phyloP scores from a whole-genome alignment of 2,329 filamentous ascomycete genomes.

The Clonostachys chloroleuca region DNA sequence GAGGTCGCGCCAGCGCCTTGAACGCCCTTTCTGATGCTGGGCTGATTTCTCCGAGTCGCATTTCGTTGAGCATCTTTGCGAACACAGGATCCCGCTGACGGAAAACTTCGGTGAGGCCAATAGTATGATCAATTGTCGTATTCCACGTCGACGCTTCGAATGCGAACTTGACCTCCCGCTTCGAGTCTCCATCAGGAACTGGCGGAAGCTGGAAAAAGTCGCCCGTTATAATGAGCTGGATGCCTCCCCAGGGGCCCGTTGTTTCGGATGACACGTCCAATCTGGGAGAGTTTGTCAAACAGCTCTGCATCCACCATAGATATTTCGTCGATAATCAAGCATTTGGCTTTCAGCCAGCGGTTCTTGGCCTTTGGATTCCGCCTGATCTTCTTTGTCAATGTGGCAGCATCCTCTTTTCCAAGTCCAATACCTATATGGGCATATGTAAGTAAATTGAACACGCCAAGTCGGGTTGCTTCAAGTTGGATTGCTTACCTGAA shows the following conservation, averaged over 20 bases:
- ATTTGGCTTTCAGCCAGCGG: conserved; percentile 84
- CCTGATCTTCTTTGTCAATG: conserved; percentile 86
- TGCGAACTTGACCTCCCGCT: conserved; percentile 72
- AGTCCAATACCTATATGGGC: conserved; percentile 62
- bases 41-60: conserved; percentile 82
- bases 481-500: conserved; percentile 49
- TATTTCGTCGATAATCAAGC: conserved; percentile 88
- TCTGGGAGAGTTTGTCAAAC: conserved; percentile 90
- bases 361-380: conserved; percentile 83
- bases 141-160: conserved; percentile 92
- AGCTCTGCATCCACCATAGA: conserved; percentile 98
- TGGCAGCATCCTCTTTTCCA: conserved; percentile 79
- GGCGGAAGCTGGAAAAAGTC: conserved; percentile 98
- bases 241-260: conserved; percentile 92
- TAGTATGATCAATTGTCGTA: conserved; percentile 91
- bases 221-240: conserved; percentile 91
- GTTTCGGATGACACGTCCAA: conserved; percentile 81
- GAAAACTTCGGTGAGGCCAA: conserved; percentile 92
- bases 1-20: conserved; percentile 63
- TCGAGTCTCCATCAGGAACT: conserved; percentile 63
- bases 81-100: conserved; percentile 89
- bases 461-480: background rate
- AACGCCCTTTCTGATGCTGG: conserved; percentile 75
- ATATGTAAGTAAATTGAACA: background rate
- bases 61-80: conserved; percentile 94